Base-by-base conservation (phyloP, 192 early-diverging fungal species). In the Coemansia sp. region DNA sequence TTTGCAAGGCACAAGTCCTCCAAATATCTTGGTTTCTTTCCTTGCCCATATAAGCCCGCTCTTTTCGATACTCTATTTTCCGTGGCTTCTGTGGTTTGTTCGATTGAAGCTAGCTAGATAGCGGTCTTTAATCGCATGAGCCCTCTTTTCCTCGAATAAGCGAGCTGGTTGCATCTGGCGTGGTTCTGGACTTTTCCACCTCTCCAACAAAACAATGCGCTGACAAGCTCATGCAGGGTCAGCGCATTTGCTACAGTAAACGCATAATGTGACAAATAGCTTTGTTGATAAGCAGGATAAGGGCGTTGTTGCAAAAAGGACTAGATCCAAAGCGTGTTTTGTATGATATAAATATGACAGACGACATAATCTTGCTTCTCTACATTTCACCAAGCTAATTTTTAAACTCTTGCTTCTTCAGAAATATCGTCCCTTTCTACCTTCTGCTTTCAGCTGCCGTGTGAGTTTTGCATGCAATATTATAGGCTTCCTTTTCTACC, bases 401-500 rank as follows among this genome's bases (percentile, higher is more conserved):
- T 3, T 1, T 15, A 39, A 7, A 46, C 46, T 49, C 1, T 49
- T 0, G 5, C 12, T 49, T 23, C 12, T 20, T 37, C 35, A 37
- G 6, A 13, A 13, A 13, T 15, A 13, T 15, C 3, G 10, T 34
- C 57, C 23, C 10, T 34, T 58, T 37, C 15, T 39, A 15, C 15
- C 37, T 39, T 5, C 46, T 23, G 18, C 25, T 49, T 49, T 49
- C 46, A 25, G 5, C 20, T 42, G 46, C 46, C 23, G 46, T 49
- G 10, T 21, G 21, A 49, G 46, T 15, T 30, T 30, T 43, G 7
- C 60, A 34, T 59, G 60, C 60, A 49, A 29, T 62, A 31, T 18
- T 70, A 39, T 46, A 60, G 21, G 33, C 62, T 25, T 20, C 25
- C 18, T 35, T 64, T 21, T 56, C 6, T 30, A 25, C 46, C 6